Conservation (phyloP, 1,139 yeast species). For the Sugiyamaella sp. region DNA sequence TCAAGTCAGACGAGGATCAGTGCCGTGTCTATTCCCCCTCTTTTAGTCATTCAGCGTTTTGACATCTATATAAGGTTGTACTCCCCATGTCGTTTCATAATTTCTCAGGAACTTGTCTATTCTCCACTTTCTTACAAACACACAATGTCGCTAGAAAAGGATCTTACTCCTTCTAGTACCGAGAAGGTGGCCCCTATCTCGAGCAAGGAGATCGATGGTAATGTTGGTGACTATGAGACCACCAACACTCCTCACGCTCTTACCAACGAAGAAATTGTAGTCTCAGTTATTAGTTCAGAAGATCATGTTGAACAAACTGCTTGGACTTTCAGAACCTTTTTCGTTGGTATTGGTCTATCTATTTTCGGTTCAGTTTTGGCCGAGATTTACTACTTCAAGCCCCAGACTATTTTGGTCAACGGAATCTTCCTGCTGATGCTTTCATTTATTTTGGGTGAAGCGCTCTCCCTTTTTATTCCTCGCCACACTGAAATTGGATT, state of each 20-base stretch:
- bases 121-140: background rate
- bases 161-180: slow-evolving; percentile 7
- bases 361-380: slow-evolving; percentile 42
- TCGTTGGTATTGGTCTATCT: slow-evolving; percentile 40
- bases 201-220: slow-evolving; percentile 4
- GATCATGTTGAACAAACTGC: slow-evolving; percentile 36
- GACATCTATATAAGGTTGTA: background rate
- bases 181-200: background rate
- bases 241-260: slow-evolving; percentile 12
- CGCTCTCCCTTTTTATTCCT: slow-evolving; percentile 37
- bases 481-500: slow-evolving; percentile 28
- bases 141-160: slow-evolving; percentile 9
- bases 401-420: slow-evolving; percentile 41
- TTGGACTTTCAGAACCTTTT: slow-evolving; percentile 39
- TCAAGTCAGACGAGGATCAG: background rate
- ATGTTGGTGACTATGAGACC: slow-evolving; percentile 8
- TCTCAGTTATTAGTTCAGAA: slow-evolving; percentile 17
- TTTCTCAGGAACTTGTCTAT: background rate
- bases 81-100: background rate
- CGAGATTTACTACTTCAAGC: slow-evolving; percentile 42
- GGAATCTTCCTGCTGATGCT: slow-evolving; percentile 40
- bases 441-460: slow-evolving; percentile 39
- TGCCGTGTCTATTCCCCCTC: slow-evolving; percentile 11
- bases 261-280: slow-evolving; percentile 22
- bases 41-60: background rate